Evolutionary conservation across 345 rosid genomes (phyloP).

Genomic region (Sonneratia caseolaris): DNA sequence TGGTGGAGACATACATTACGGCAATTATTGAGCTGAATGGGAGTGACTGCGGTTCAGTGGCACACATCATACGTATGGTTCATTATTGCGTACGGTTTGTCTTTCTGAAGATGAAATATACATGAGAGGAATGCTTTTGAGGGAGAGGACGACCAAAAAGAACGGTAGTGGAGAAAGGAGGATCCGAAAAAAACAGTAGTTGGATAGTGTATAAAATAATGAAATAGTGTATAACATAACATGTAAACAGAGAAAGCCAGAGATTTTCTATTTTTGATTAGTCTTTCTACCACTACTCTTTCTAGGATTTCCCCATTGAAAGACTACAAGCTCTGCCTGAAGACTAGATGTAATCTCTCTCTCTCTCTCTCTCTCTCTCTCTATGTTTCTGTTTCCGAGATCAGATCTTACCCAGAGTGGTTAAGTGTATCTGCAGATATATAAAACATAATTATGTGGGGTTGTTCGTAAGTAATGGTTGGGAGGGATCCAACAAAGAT

Average conservation of each 20-base stretch:
- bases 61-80: too few relatives aligned
- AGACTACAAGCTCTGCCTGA: background rate
- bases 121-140: background rate
- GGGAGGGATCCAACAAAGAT: constrained; percentile 9
- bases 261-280: constrained; percentile 32
- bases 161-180: background rate
- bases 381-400: background rate
- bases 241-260: background rate
- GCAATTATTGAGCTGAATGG: too few relatives aligned
- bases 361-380: background rate
- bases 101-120: background rate
- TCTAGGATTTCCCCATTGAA: background rate
- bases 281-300: constrained; percentile 15
- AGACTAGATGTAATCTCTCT: background rate
- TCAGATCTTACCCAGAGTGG: too few relatives aligned
- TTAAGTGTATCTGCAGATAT: background rate
- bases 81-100: too few relatives aligned
- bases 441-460: background rate
- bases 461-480: constrained; percentile 4
- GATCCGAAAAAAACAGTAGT: too few relatives aligned
- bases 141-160: background rate
- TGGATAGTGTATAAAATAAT: too few relatives aligned
- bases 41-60: too few relatives aligned
- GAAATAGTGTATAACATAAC: background rate
- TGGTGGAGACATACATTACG: too few relatives aligned